Conservation (phyloP, 805 yeast genomes). For the Groenewaldozyma tartarivorans region DNA sequence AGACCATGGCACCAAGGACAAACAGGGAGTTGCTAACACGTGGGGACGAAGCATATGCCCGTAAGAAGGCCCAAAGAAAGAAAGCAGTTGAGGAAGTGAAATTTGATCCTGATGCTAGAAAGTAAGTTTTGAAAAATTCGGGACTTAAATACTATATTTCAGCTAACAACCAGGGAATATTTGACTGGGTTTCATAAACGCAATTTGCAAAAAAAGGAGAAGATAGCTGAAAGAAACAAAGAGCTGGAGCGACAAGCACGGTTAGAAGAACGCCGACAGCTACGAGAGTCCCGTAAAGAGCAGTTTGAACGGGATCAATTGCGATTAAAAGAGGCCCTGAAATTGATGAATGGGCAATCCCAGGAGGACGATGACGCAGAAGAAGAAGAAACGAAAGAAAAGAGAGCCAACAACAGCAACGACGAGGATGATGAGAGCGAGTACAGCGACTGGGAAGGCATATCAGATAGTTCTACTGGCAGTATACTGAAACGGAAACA, state of each 20-base stretch:
- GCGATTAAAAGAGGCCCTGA: slow-evolving; percentile 42
- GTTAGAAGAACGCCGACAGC: slow-evolving; percentile 64
- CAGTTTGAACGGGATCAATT: slow-evolving; percentile 56
- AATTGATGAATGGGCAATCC: slow-evolving; percentile 26
- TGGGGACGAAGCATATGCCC: slow-evolving; percentile 70
- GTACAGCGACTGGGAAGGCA: slow-evolving; percentile 33
- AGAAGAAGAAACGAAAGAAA: slow-evolving; percentile 7
- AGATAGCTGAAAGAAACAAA: slow-evolving; percentile 64
- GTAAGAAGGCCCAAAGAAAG: slow-evolving; percentile 53
- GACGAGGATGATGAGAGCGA: slow-evolving; percentile 29
- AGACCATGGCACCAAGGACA: slow-evolving; percentile 13
- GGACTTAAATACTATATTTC: neutral
- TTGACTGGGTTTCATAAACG: slow-evolving; percentile 94
- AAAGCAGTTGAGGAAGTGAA: slow-evolving; percentile 68
- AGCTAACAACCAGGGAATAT: slow-evolving; percentile 40
- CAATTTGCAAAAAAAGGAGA: slow-evolving; percentile 77
- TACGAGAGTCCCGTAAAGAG: slow-evolving; percentile 61
- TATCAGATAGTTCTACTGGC: slow-evolving; percentile 30
- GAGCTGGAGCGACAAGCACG: slow-evolving; percentile 68
- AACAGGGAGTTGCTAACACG: slow-evolving; percentile 81
- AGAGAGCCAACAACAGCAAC: slow-evolving; percentile 10
- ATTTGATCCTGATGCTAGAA: slow-evolving; percentile 70
- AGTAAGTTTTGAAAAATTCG: slow-evolving; percentile 23
- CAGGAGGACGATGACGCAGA: slow-evolving; percentile 19
- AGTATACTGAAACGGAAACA: slow-evolving; percentile 37